Evolutionary conservation across 176 grass and related monocot species (phyloP).

Genomic region (Oropetium thomaeum): DNA sequence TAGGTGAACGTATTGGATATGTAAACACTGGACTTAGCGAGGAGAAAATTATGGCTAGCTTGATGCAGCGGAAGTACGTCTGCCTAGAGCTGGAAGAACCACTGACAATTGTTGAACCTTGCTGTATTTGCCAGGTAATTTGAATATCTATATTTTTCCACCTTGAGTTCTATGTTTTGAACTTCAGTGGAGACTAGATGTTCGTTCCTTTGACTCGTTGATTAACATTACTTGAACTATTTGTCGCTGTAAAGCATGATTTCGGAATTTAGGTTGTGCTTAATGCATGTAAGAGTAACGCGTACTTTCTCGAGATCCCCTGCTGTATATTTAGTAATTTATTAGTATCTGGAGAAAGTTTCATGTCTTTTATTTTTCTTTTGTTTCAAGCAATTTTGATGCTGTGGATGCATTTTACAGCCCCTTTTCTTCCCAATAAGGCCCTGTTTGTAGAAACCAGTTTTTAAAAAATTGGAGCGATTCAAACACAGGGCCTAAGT

Average conservation of each 20-base stretch:
- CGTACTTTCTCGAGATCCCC: too few relatives aligned
- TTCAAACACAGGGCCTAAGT: too few relatives aligned
- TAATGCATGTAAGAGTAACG: not conserved
- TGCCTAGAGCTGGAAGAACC: slow-evolving; percentile 36
- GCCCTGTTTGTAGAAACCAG: too few relatives aligned
- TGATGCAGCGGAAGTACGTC: slow-evolving; percentile 59
- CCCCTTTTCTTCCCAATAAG: too few relatives aligned
- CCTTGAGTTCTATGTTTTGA: not conserved
- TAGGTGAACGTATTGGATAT: slow-evolving; percentile 77
- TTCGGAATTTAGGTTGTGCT: not conserved
- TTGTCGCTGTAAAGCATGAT: not conserved
- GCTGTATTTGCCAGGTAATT: slow-evolving; percentile 80
- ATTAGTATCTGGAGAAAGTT: not conserved
- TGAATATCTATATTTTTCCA: not conserved
- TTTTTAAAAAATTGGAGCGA: too few relatives aligned
- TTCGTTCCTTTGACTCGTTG: not conserved
- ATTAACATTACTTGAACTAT: not conserved
- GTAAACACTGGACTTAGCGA: slow-evolving; percentile 77
- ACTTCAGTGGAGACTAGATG: not conserved
- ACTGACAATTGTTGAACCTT: slow-evolving; percentile 53
- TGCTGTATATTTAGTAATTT: too few relatives aligned
- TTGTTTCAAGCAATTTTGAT: not conserved
- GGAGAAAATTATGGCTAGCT: slow-evolving; percentile 51
- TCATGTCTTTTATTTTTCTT: not conserved
- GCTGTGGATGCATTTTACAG: not conserved